phyloP scores from a whole-genome alignment of 352 stramenopile genomes.

The Phytophthora fragariaefolia region DNA sequence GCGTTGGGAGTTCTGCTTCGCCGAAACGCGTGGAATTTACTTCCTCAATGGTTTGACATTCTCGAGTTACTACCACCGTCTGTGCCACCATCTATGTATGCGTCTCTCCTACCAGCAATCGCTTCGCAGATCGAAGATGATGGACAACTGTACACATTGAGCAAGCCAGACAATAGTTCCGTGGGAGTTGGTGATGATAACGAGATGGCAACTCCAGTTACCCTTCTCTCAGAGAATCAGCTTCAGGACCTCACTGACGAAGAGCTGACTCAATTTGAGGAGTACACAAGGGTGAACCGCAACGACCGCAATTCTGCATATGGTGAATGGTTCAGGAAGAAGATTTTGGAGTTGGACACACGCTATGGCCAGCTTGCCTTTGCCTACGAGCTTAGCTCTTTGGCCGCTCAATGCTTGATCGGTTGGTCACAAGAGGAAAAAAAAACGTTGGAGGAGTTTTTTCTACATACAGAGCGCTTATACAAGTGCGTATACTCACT shows the following conservation, averaged over 20 bases:
- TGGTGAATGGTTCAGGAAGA: conserved; percentile 54
- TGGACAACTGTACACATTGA: conserved; percentile 56
- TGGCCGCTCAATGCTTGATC: conserved; percentile 43
- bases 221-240: conserved; percentile 47
- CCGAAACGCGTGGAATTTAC: conserved; percentile 59
- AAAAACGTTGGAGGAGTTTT: conserved; percentile 50
- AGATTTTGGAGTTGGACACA: conserved; percentile 64
- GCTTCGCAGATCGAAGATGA: conserved; percentile 29
- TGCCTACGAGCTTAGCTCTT: conserved; percentile 51
- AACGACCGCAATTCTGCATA: conserved; percentile 43
- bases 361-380: conserved; percentile 62
- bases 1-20: conserved; percentile 55
- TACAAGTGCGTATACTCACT: conserved; percentile 65
- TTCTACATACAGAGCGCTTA: conserved; percentile 60
- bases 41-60: conserved; percentile 55
- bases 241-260: conserved; percentile 48
- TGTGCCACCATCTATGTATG: conserved; percentile 47
- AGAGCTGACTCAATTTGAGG: conserved; percentile 51
- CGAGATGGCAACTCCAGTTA: conserved; percentile 24
- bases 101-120: conserved; percentile 57
- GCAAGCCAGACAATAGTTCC: neutral
- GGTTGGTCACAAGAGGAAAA: conserved; percentile 39
- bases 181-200: conserved; percentile 6
- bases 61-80: conserved; percentile 53
- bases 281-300: conserved; percentile 22